These are phyloP conservation scores for Trebouxia gelatinosa DNA, from an alignment of 163 green algal species.

Conservation along the genomic window DNA sequence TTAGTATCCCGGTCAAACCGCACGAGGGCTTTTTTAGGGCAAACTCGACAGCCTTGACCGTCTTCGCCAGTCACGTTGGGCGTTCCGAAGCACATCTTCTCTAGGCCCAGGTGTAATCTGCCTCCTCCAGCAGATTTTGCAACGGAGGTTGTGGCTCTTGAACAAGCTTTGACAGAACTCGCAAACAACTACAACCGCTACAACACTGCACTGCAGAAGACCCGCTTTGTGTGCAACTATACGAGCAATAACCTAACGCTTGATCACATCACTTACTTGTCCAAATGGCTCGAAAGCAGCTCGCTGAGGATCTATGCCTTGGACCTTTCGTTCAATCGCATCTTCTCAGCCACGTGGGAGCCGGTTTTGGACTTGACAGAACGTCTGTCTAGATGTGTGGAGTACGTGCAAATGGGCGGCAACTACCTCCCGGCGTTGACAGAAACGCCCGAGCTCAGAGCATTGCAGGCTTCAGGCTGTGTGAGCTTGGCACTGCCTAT, in stretches of 20 bases:
- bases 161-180: slow-evolving; percentile 18
- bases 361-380: background rate
- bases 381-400: background rate
- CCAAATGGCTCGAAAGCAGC: slow-evolving; percentile 3
- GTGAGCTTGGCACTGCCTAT: slow-evolving; percentile 15
- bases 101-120: slow-evolving; percentile 16
- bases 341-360: background rate
- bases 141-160: background rate
- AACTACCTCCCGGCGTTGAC: slow-evolving; percentile 1
- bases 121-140: background rate
- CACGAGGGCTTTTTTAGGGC: too few relatives aligned
- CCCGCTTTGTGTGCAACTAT: slow-evolving; percentile 15
- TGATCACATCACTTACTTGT: slow-evolving; percentile 10
- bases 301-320: slow-evolving; percentile 10
- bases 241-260: slow-evolving; percentile 11
- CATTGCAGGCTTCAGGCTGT: slow-evolving; percentile 1
- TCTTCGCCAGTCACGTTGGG: too few relatives aligned
- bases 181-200: slow-evolving; percentile 17
- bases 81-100: slow-evolving; percentile 11
- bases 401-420: slow-evolving; percentile 10
- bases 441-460: slow-evolving; percentile 14
- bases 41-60: too few relatives aligned
- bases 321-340: slow-evolving; percentile 20
- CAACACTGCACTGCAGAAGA: slow-evolving; percentile 6
- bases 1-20: too few relatives aligned